These are phyloP conservation scores for Yarrowia keelungensis DNA, from an alignment of 805 yeast species.

Conservation along the genomic window DNA sequence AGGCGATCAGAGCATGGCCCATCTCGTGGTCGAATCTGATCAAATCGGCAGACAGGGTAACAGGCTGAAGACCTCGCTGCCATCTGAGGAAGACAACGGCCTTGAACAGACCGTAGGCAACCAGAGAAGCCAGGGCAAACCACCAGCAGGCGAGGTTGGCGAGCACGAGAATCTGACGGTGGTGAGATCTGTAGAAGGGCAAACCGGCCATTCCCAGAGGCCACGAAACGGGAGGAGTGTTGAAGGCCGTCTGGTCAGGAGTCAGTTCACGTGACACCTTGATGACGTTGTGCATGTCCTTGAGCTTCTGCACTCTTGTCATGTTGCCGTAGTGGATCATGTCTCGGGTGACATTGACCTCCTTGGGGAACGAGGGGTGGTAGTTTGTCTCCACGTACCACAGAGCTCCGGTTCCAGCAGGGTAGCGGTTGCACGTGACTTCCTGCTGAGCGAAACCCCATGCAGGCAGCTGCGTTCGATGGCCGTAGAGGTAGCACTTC, in stretches of 20 bases:
- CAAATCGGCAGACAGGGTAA: slow-evolving; percentile 47
- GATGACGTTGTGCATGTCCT: slow-evolving; percentile 41
- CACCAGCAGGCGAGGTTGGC: slow-evolving; percentile 42
- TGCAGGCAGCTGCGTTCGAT: slow-evolving; percentile 64
- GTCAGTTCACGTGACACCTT: slow-evolving; percentile 22
- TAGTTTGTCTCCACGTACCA: slow-evolving; percentile 69
- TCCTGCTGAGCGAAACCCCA: slow-evolving; percentile 79
- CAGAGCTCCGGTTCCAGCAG: slow-evolving; percentile 61
- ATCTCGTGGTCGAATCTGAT: slow-evolving; percentile 65
- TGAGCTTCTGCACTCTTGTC: slow-evolving; percentile 39
- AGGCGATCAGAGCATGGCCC: slow-evolving; percentile 69
- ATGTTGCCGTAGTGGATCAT: slow-evolving; percentile 39
- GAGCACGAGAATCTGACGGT: slow-evolving; percentile 40
- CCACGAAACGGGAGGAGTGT: slow-evolving; percentile 38
- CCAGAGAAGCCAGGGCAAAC: slow-evolving; percentile 22
- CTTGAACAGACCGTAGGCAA: slow-evolving; percentile 40
- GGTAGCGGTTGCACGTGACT: slow-evolving; percentile 72
- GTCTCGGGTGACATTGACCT: slow-evolving; percentile 28
- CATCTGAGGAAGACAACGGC: slow-evolving; percentile 23
- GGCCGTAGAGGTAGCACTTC: slow-evolving; percentile 67
- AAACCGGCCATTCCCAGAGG: slow-evolving; percentile 39
- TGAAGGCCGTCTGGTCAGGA: neutral
- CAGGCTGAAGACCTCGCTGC: slow-evolving; percentile 40
- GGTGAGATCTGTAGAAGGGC: slow-evolving; percentile 33
- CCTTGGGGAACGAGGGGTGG: slow-evolving; percentile 55